Evolutionary conservation across 129 eudicot genomes (phyloP).

Genomic region (Glebionis coronaria): DNA sequence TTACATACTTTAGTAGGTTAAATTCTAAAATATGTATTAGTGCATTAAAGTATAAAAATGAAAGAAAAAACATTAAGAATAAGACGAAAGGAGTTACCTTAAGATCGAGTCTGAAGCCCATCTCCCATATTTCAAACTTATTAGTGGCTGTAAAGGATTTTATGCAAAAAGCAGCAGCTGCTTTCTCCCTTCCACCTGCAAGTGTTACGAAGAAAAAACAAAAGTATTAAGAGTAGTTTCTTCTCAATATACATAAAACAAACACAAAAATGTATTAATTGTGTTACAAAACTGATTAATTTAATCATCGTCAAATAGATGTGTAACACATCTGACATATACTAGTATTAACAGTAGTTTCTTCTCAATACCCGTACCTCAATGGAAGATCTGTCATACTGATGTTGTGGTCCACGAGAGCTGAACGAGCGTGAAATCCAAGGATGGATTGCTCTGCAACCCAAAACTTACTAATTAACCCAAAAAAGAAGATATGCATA

Average conservation of each 20-base stretch:
- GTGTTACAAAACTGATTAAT: neutral
- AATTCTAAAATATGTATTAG: neutral
- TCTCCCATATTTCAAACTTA: constrained; percentile 99
- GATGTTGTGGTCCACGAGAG: constrained; percentile 51
- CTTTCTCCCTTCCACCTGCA: constrained; percentile 96
- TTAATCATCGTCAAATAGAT: too few species aligned
- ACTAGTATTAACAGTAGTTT: too few species aligned
- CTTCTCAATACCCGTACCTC: too few species aligned
- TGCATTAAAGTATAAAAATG: neutral
- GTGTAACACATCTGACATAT: too few species aligned
- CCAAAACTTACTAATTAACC: constrained; percentile 72
- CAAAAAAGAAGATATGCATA: constrained; percentile 33
- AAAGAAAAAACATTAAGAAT: neutral
- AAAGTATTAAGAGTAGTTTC: neutral
- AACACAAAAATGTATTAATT: neutral
- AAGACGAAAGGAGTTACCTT: constrained; percentile 42
- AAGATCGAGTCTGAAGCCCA: constrained; percentile 92
- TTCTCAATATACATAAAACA: neutral
- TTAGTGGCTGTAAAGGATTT: constrained; percentile 75
- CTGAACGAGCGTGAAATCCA: constrained; percentile 50
- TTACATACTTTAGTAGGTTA: neutral
- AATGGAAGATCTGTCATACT: constrained; percentile 48
- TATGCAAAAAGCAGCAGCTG: constrained; percentile 97
- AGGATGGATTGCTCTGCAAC: constrained; percentile 64
- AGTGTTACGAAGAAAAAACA: neutral